phyloP scores from a whole-genome alignment of 129 eudicot genomes.

The Artemisia argyi region DNA sequence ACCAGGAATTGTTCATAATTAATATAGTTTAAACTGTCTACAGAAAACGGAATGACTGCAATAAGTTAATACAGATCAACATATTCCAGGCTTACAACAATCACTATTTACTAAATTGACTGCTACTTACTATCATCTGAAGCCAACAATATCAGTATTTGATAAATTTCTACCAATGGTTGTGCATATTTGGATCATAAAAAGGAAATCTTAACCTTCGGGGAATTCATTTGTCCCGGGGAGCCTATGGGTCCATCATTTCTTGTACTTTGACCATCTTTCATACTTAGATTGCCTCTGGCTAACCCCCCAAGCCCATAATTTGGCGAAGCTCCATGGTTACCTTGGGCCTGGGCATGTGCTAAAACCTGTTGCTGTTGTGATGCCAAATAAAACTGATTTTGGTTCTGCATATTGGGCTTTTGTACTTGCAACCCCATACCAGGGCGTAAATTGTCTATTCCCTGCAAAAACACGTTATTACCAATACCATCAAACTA shows the following conservation, averaged over 20 bases:
- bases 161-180: no score
- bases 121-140: no score
- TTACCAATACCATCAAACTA: constrained; percentile 9
- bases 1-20: not conserved
- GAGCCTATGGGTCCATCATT: constrained; percentile 80
- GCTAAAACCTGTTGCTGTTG: constrained; percentile 73
- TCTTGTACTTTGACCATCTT: constrained; percentile 73
- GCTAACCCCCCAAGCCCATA: constrained; percentile 79
- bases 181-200: not conserved
- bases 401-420: constrained; percentile 63
- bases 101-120: no score
- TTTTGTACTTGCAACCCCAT: constrained; percentile 67
- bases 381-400: constrained; percentile 73
- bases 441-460: constrained; percentile 60
- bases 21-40: not conserved
- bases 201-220: constrained; percentile 49
- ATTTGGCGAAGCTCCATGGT: constrained; percentile 45
- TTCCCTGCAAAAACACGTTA: constrained; percentile 44
- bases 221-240: constrained; percentile 69
- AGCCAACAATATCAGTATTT: no score
- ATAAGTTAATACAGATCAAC: not conserved
- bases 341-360: constrained; percentile 3
- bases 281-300: constrained; percentile 61
- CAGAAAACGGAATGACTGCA: not conserved
- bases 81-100: not conserved